phyloP scores from a whole-genome alignment of 1,284 basidiomycete genomes.

The Microbotryum intermedium region DNA sequence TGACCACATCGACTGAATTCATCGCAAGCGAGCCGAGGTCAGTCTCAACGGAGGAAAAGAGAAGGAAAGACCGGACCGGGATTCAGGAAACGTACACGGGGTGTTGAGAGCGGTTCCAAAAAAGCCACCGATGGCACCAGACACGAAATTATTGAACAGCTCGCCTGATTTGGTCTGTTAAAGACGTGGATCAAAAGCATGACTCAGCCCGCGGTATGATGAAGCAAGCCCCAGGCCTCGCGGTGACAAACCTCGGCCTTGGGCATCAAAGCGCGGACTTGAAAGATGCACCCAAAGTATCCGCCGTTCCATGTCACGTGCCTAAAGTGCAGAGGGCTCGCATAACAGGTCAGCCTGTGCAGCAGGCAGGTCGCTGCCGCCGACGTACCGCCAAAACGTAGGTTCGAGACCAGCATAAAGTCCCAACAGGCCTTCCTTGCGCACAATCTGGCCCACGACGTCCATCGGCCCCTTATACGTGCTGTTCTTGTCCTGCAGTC shows the following conservation, averaged over 20 bases:
- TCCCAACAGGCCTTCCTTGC: constrained; percentile 68
- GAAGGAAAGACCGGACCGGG: background rate
- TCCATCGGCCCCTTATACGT: constrained; percentile 84
- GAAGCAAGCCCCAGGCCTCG: no score
- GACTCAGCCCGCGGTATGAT: background rate
- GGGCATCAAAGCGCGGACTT: constrained; percentile 67
- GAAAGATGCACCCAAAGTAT: constrained; percentile 84
- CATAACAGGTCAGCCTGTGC: background rate
- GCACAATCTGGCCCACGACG: constrained; percentile 69
- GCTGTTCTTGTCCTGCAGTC: constrained; percentile 83
- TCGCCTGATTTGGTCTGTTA: constrained; percentile 57
- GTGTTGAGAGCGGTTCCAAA: constrained; percentile 57
- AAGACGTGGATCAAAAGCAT: background rate
- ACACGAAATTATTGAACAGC: constrained; percentile 84
- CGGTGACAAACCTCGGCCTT: constrained; percentile 59
- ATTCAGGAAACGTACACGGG: constrained; percentile 38
- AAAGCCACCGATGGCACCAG: constrained; percentile 82
- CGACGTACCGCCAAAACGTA: constrained; percentile 77
- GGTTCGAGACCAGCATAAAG: constrained; percentile 89
- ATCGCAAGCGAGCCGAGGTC: constrained; percentile 70
- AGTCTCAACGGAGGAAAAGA: constrained; percentile 42
- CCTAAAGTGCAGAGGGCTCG: background rate
- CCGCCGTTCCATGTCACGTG: constrained; percentile 74
- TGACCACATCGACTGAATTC: constrained; percentile 62
- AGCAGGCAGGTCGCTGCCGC: background rate